phyloP scores from a whole-genome alignment of 805 yeast genomes.

The Yamadazyma laniorum region DNA sequence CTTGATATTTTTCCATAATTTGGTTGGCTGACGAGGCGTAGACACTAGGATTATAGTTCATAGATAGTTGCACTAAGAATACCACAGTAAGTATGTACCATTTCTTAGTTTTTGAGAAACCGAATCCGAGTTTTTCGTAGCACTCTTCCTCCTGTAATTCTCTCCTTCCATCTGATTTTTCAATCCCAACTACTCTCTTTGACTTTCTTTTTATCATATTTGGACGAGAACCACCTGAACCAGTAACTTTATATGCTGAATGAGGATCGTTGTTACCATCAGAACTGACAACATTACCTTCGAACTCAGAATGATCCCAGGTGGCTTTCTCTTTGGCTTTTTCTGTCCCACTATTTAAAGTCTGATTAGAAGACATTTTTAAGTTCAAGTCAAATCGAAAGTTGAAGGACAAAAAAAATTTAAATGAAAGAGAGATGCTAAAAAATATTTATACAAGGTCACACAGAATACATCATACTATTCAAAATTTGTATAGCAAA shows the following conservation, averaged over 20 bases:
- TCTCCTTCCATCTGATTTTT: constrained; percentile 25
- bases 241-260: background rate
- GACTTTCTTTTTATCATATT: constrained; percentile 7
- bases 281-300: background rate
- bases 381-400: too few relatives aligned
- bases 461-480: too few relatives aligned
- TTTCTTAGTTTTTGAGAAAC: constrained; percentile 29
- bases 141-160: constrained; percentile 33
- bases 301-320: constrained; percentile 9
- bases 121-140: constrained; percentile 34
- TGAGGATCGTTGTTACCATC: background rate
- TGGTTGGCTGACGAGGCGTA: constrained; percentile 24
- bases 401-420: too few relatives aligned
- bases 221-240: background rate
- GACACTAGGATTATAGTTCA: constrained; percentile 41
- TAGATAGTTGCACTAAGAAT: constrained; percentile 38
- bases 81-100: constrained; percentile 37
- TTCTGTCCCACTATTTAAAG: constrained; percentile 10
- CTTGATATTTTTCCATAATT: constrained; percentile 22
- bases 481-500: background rate
- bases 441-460: too few relatives aligned
- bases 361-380: constrained; percentile 15
- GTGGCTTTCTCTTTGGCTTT: constrained; percentile 8
- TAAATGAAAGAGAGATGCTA: too few relatives aligned
- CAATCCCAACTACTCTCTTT: constrained; percentile 17